phyloP scores from a whole-genome alignment of 2,329 filamentous ascomycete species.

The Dendrostoma leiphaemia region DNA sequence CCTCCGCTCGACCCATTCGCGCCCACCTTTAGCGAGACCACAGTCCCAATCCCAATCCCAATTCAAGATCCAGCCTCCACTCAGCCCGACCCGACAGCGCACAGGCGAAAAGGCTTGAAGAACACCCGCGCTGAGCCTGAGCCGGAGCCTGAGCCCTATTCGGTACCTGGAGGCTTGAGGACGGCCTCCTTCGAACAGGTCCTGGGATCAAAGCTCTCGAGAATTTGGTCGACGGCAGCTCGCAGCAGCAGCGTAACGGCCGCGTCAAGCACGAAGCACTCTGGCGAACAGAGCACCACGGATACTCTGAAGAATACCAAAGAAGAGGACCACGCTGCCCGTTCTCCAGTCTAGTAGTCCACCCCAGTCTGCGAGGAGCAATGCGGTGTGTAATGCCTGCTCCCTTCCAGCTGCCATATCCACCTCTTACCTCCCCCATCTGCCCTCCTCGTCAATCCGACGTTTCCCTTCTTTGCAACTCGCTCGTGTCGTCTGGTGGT shows the following conservation, averaged over 20 bases:
- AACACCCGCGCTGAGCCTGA: not conserved
- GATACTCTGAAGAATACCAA: not conserved
- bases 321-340: not conserved
- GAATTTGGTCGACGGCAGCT: constrained; percentile 15
- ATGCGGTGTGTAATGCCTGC: constrained; percentile 21
- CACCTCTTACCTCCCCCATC: not conserved
- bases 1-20: not conserved
- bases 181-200: not conserved
- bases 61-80: not conserved
- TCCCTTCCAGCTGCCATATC: not conserved
- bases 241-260: too few relatives aligned
- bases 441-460: not conserved
- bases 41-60: not conserved
- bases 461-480: not conserved
- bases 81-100: too few relatives aligned
- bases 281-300: constrained; percentile 15
- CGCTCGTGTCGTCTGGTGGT: not conserved
- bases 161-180: too few relatives aligned
- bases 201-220: constrained; percentile 11
- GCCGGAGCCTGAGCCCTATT: not conserved
- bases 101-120: too few relatives aligned
- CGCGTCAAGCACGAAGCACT: too few relatives aligned
- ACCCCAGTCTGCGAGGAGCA: constrained; percentile 13
- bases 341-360: not conserved
- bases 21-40: not conserved